Percentiles rank a stretch among this genome's conserved stretches.
These are phyloP conservation scores for Triglochin maritima DNA, from an alignment of 106 monocot genomes.

Conservation along the genomic window DNA sequence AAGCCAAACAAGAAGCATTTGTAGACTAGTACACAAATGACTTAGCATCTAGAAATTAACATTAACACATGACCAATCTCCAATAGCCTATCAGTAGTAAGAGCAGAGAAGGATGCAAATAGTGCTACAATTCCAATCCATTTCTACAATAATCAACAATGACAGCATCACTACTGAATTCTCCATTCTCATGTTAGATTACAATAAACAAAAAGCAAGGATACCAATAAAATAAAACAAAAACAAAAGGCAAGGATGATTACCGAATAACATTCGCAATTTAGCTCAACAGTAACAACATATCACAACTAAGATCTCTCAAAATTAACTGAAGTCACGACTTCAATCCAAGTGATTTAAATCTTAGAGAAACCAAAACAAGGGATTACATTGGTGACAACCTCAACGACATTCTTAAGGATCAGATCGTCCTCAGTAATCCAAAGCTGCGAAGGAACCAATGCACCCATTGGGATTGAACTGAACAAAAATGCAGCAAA, in stretches of 20 bases:
- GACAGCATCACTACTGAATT: no score
- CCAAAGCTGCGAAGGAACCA: conserved; percentile 36
- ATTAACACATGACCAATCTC: neutral
- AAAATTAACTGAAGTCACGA: neutral
- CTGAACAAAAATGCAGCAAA: no score
- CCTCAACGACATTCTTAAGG: conserved; percentile 80
- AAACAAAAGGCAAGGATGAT: neutral
- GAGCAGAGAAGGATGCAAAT: no score
- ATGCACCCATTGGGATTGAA: conserved; percentile 35
- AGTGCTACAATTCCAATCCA: no score
- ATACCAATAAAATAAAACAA: no score
- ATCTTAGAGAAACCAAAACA: neutral
- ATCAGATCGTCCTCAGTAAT: conserved; percentile 64
- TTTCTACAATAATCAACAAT: no score
- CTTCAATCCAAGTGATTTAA: neutral
- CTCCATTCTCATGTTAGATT: no score
- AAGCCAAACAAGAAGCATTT: neutral
- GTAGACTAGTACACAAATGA: neutral
- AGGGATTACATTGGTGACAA: neutral
- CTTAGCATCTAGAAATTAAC: neutral
- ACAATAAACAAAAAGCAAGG: no score
- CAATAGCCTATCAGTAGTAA: no score
- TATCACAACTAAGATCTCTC: neutral
- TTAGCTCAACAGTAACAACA: neutral
- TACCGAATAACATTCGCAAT: neutral